Percentiles rank a stretch among this genome's conserved stretches.
These are phyloP conservation scores for Talaromyces thailandensis DNA, from an alignment of 495 filamentous ascomycete genomes.

Conservation along the genomic window DNA sequence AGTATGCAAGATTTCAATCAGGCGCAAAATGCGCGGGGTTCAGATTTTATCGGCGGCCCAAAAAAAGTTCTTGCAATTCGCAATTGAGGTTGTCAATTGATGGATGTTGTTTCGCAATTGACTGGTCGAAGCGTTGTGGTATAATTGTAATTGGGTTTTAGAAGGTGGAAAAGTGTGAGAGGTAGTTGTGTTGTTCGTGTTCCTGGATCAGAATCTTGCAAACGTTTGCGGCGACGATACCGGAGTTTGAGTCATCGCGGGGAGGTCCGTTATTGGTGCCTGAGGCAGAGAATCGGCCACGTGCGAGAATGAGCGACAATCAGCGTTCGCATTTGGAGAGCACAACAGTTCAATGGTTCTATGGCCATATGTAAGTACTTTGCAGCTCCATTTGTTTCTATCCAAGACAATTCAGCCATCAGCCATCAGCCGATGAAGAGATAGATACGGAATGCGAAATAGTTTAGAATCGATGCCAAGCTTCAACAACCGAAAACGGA, in stretches of 20 bases:
- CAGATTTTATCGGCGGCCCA: not conserved
- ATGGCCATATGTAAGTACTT: not conserved
- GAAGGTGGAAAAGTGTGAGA: not conserved
- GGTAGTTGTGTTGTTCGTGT: not conserved
- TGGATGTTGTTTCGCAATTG: not conserved
- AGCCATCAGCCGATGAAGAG: too few relatives aligned
- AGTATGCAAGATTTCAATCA: not conserved
- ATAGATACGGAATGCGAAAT: too few relatives aligned
- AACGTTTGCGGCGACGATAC: conserved; percentile 3
- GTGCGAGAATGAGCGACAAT: not conserved
- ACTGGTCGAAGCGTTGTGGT: not conserved
- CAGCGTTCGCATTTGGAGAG: not conserved
- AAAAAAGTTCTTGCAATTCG: not conserved
- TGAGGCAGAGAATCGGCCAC: not conserved
- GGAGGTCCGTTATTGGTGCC: not conserved
- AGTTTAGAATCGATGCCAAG: not conserved
- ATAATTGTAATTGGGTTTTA: not conserved
- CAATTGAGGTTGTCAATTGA: not conserved
- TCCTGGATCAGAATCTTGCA: not conserved
- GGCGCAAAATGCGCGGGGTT: not conserved
- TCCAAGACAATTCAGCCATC: too few relatives aligned
- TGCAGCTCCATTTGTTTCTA: too few relatives aligned
- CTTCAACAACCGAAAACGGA: not conserved
- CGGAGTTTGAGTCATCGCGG: conserved; percentile 1
- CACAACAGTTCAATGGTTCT: too few relatives aligned